Evolutionary conservation across 306 rosid genomes (phyloP).

Genomic region (Adenanthera pavonina): DNA sequence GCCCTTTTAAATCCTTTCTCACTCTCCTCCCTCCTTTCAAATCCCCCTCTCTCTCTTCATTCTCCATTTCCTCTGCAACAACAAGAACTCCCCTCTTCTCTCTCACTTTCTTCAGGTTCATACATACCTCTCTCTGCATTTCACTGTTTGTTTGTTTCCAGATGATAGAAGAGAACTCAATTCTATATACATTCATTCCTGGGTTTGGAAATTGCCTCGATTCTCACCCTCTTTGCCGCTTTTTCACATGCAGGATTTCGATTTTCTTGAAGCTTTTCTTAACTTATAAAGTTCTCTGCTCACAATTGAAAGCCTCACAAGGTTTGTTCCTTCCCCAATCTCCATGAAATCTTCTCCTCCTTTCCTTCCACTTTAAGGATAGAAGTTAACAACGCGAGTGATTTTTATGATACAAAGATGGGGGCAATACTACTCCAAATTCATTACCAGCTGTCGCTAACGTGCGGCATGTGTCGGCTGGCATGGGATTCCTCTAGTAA

Average conservation of each 20-base stretch:
- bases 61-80: background rate
- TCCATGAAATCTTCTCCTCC: background rate
- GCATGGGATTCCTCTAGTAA: no score
- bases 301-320: background rate
- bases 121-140: background rate
- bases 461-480: conserved; percentile 29
- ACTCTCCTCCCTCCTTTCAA: background rate
- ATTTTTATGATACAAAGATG: conserved; percentile 8
- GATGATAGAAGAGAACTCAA: no score
- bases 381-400: no score
- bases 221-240: background rate
- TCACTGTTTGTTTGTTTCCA: conserved; percentile 6
- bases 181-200: background rate
- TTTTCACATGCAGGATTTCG: background rate
- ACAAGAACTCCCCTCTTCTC: background rate
- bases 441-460: conserved; percentile 41
- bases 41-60: background rate
- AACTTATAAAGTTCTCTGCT: background rate
- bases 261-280: background rate
- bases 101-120: background rate
- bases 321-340: conserved; percentile 24
- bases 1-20: conserved; percentile 38
- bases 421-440: no score
- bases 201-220: background rate
- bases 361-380: background rate